These are phyloP conservation scores for Lachnellula suecica DNA, from an alignment of 2,329 filamentous ascomycete species.

Conservation along the genomic window DNA sequence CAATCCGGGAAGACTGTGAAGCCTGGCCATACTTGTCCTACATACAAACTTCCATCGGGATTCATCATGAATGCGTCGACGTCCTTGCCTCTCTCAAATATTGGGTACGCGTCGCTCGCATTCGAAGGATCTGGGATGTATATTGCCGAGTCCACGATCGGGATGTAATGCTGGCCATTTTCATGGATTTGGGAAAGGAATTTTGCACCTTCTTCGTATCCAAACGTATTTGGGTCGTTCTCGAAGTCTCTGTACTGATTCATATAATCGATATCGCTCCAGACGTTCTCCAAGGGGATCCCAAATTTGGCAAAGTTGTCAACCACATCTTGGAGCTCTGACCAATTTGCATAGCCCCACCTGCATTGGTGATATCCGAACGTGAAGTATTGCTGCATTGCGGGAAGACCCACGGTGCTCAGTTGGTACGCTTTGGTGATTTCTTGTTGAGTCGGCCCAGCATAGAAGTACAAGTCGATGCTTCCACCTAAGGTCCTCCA, in stretches of 20 bases:
- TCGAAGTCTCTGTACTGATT: slow-evolving; percentile 60
- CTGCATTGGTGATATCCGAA: slow-evolving; percentile 83
- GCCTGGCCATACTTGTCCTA: no score
- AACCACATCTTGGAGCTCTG: slow-evolving; percentile 63
- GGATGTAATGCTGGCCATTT: no score
- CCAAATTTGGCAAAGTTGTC: slow-evolving; percentile 61
- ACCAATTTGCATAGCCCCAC: slow-evolving; percentile 79
- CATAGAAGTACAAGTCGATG: slow-evolving; percentile 78
- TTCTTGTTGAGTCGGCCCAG: slow-evolving; percentile 66
- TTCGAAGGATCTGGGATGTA: no score
- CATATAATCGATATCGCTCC: slow-evolving; percentile 76
- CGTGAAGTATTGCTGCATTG: slow-evolving; percentile 79
- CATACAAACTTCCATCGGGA: no score
- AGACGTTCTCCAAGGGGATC: slow-evolving; percentile 74
- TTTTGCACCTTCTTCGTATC: slow-evolving; percentile 55
- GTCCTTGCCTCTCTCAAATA: no score
- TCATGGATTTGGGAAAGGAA: slow-evolving; percentile 61
- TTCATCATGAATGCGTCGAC: no score
- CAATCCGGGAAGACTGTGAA: no score
- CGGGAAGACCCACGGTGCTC: slow-evolving; percentile 67
- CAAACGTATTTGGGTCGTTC: slow-evolving; percentile 56
- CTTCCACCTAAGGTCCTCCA: slow-evolving; percentile 75
- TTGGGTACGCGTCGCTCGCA: no score
- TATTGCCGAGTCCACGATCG: no score
- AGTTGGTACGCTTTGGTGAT: slow-evolving; percentile 71